Conservation (phyloP, 192 early-diverging fungal species). For the Coemansia sp. region DNA sequence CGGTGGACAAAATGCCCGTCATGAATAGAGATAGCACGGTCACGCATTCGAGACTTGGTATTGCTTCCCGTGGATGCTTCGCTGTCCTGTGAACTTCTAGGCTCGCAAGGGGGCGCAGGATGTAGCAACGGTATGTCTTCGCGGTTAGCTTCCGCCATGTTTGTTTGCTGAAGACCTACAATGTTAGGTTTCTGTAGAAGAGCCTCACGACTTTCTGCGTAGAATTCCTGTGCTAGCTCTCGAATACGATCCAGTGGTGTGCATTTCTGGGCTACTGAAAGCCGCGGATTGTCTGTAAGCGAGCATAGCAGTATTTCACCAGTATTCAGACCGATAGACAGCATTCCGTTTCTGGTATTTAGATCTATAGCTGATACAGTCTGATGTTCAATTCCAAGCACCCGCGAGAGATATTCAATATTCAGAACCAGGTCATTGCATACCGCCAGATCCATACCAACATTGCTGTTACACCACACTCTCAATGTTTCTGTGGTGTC, state of each 20-base stretch:
- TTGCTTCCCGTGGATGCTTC: background rate
- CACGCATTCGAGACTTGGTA: constrained; percentile 2
- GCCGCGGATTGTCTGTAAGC: constrained; percentile 21
- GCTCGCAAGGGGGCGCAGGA: background rate
- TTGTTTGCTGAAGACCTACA: background rate
- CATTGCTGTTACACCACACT: constrained; percentile 27
- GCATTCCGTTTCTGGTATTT: constrained; percentile 31
- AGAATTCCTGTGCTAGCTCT: constrained; percentile 17
- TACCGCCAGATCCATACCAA: constrained; percentile 1
- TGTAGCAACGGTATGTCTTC: background rate
- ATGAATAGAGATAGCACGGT: constrained; percentile 23
- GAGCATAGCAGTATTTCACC: constrained; percentile 35
- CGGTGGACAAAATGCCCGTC: constrained; percentile 31
- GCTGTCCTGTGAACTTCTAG: background rate
- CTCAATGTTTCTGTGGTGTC: constrained; percentile 15
- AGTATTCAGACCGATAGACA: constrained; percentile 29
- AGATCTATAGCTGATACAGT: background rate
- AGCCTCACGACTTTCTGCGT: background rate
- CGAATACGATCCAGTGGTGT: constrained; percentile 16
- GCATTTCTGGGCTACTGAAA: constrained; percentile 13
- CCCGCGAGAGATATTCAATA: constrained; percentile 11
- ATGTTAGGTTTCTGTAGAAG: background rate
- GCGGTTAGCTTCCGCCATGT: background rate
- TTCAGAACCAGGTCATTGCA: constrained; percentile 22
- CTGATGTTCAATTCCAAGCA: constrained; percentile 31